A percentile compares a stretch with the other conserved stretches of the same genome.
phyloP scores from a whole-genome alignment of 108 stramenopile species.

The Fistulifera solaris region DNA sequence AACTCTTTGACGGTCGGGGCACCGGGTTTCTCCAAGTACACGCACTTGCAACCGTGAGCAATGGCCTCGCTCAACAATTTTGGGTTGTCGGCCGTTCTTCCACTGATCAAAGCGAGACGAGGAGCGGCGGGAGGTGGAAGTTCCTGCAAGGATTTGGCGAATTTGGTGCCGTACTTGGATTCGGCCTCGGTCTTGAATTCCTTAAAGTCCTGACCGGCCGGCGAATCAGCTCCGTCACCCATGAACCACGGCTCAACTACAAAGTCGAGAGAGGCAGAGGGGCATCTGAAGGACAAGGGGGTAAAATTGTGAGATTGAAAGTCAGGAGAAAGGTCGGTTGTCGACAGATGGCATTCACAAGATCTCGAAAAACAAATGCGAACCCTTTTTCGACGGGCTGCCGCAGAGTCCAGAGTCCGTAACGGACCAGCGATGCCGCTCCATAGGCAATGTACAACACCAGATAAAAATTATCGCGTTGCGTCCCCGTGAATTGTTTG shows the following conservation, averaged over 20 bases:
- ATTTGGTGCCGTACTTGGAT: constrained; percentile 46
- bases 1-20: constrained; percentile 82
- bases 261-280: constrained; percentile 67
- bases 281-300: constrained; percentile 42
- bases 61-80: constrained; percentile 75
- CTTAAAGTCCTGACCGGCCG: constrained; percentile 69
- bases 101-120: constrained; percentile 71
- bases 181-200: constrained; percentile 43
- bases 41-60: constrained; percentile 37
- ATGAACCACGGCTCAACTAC: constrained; percentile 86
- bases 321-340: too few relatives aligned
- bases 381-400: too few relatives aligned
- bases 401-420: too few relatives aligned
- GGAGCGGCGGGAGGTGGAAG: constrained; percentile 63
- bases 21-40: constrained; percentile 90
- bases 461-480: too few relatives aligned
- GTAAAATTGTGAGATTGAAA: too few relatives aligned
- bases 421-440: too few relatives aligned
- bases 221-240: constrained; percentile 49
- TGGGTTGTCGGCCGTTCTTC: constrained; percentile 88
- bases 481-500: too few relatives aligned
- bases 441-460: too few relatives aligned
- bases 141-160: constrained; percentile 43
- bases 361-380: too few relatives aligned
- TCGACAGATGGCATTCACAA: too few relatives aligned